These are phyloP conservation scores for Syncephalastrum sp. DNA, from an alignment of 371 early-diverging fungal species.

Conservation along the genomic window DNA sequence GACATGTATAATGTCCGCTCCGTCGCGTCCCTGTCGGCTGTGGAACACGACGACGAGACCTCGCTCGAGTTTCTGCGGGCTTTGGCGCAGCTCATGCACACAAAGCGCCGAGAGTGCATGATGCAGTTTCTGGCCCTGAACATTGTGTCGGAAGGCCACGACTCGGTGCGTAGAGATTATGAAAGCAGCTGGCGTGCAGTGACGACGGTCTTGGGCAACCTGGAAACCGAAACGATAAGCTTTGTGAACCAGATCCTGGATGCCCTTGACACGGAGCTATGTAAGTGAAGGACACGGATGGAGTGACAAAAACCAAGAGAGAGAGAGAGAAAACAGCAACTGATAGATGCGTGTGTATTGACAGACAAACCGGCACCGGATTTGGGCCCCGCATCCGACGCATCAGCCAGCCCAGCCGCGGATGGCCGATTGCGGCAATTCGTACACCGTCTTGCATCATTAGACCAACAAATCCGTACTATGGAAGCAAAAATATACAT, in stretches of 20 bases:
- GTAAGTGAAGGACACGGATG: constrained; percentile 19
- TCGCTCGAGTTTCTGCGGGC: constrained; percentile 41
- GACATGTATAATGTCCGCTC: constrained; percentile 51
- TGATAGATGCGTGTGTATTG: not conserved
- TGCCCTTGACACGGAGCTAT: constrained; percentile 36
- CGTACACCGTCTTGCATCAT: constrained; percentile 38
- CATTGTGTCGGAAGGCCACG: constrained; percentile 33
- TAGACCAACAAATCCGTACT: constrained; percentile 47
- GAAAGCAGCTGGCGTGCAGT: constrained; percentile 31
- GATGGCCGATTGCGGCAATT: constrained; percentile 35
- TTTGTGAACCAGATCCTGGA: constrained; percentile 29
- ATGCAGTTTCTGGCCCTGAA: constrained; percentile 41
- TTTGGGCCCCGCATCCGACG: constrained; percentile 2
- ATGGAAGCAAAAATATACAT: constrained; percentile 50
- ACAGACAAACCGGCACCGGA: constrained; percentile 30
- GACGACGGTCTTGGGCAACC: constrained; percentile 26
- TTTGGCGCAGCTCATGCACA: constrained; percentile 41
- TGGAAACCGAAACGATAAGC: constrained; percentile 25
- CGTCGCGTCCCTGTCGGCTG: constrained; percentile 34
- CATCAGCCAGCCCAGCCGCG: constrained; percentile 3
- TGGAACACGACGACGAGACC: constrained; percentile 16
- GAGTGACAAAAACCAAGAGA: not conserved
- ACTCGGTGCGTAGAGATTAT: constrained; percentile 28
- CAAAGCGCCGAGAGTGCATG: constrained; percentile 50
- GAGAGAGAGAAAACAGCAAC: constrained; percentile 1